A percentile compares a stretch with the other conserved stretches of the same genome.
Conservation (phyloP, 768 basidiomycete genomes). For the Suillus cothurnatus region DNA sequence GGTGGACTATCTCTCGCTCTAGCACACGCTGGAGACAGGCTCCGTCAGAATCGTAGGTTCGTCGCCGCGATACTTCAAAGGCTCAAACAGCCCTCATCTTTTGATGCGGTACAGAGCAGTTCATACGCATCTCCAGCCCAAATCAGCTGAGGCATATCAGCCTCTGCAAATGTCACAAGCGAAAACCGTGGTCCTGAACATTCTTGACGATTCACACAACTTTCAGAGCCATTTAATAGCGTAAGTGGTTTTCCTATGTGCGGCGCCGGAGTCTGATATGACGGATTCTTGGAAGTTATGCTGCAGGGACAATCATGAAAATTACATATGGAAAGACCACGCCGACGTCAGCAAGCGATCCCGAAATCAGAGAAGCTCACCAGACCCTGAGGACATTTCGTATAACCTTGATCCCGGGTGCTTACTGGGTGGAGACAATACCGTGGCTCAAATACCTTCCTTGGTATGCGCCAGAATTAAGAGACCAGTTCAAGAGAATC, state of each 20-base stretch:
- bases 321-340: not conserved
- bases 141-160: not conserved
- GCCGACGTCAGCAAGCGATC: not conserved
- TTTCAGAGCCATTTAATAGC: not conserved
- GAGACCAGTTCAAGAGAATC: not conserved
- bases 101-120: not conserved
- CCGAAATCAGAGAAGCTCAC: not conserved
- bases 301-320: not conserved
- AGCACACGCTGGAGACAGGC: not conserved
- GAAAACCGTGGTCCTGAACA: constrained; percentile 4
- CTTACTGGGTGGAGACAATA: not conserved
- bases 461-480: not conserved
- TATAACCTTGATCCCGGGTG: not conserved
- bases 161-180: constrained; percentile 3
- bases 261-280: not conserved
- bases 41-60: not conserved
- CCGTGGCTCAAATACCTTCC: not conserved
- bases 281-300: not conserved
- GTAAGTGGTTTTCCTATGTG: not conserved
- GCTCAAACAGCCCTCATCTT: not conserved
- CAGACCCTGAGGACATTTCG: not conserved
- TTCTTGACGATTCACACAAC: not conserved
- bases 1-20: not conserved
- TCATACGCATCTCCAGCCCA: not conserved
- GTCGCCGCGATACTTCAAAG: not conserved